phyloP scores from a whole-genome alignment of 148 eudicot genomes.

The Persicaria tinctoria region DNA sequence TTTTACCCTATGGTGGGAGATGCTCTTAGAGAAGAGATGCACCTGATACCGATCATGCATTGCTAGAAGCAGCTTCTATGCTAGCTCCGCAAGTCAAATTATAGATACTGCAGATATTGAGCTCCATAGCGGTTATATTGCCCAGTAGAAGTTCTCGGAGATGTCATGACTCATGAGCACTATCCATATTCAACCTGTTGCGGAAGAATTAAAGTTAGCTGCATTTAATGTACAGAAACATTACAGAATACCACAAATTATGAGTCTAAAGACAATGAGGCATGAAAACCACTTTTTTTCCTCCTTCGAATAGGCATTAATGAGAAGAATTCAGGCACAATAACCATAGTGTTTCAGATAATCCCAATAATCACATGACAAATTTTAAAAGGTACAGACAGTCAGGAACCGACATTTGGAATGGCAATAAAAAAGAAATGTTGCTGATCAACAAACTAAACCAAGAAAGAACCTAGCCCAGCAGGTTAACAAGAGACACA shows the following conservation, averaged over 20 bases:
- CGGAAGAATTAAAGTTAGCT: neutral
- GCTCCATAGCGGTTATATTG: neutral
- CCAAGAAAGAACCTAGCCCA: neutral
- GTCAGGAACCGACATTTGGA: neutral
- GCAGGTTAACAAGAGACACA: no score
- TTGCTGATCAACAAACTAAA: neutral
- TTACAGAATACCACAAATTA: neutral
- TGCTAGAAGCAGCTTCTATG: no score
- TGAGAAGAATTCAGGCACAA: neutral
- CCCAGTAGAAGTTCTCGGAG: neutral
- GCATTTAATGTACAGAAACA: neutral
- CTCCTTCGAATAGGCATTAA: neutral
- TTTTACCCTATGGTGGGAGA: no score
- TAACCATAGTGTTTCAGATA: no score
- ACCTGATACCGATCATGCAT: no score
- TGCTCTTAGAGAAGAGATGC: no score
- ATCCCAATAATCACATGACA: no score
- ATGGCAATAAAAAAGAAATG: neutral
- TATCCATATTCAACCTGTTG: neutral
- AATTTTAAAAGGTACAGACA: neutral
- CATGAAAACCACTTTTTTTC: neutral
- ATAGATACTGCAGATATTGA: neutral
- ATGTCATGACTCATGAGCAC: neutral
- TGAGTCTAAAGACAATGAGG: neutral
- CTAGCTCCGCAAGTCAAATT: no score